These are phyloP conservation scores for Amanita jacksonii DNA, from an alignment of 768 basidiomycete genomes.

Conservation along the genomic window DNA sequence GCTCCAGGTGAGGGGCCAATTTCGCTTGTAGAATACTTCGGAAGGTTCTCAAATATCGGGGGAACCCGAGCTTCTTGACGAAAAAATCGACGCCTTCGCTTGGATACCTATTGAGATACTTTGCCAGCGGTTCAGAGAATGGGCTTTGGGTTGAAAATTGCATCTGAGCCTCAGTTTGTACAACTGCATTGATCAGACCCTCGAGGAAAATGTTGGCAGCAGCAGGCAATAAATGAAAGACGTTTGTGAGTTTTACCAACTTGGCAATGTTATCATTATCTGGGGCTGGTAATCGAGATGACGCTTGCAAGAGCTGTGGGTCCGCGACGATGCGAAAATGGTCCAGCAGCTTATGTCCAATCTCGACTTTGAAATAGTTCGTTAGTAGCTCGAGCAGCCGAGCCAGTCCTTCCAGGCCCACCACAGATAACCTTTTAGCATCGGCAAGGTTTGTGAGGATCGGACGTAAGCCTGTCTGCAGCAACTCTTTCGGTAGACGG, in stretches of 20 bases:
- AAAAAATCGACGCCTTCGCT: conserved; percentile 81
- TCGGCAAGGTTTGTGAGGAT: conserved; percentile 98
- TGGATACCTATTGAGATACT: conserved; percentile 88
- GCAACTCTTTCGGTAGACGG: conserved; percentile 86
- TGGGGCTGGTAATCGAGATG: conserved; percentile 68
- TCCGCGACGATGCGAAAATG: conserved; percentile 93
- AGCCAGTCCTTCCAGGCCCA: conserved; percentile 88
- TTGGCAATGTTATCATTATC: conserved; percentile 91
- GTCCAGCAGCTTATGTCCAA: conserved; percentile 93
- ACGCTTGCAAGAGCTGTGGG: conserved; percentile 71
- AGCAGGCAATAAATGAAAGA: conserved; percentile 92
- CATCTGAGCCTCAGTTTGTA: conserved; percentile 86
- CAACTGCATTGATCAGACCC: conserved; percentile 76
- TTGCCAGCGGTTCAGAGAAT: conserved; percentile 87
- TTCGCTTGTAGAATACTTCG: conserved; percentile 74
- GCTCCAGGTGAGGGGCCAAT: conserved; percentile 66
- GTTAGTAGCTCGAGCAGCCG: conserved; percentile 89
- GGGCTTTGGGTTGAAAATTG: conserved; percentile 85
- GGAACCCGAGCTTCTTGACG: conserved; percentile 65
- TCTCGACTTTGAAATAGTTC: conserved; percentile 99
- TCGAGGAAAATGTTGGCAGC: conserved; percentile 90
- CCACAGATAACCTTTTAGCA: conserved; percentile 85
- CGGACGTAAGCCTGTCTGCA: conserved; percentile 92
- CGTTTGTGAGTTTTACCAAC: conserved; percentile 90
- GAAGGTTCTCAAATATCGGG: conserved; percentile 74